These are phyloP conservation scores for Kwoniella botswanensis DNA, from an alignment of 768 basidiomycete species.

Conservation along the genomic window DNA sequence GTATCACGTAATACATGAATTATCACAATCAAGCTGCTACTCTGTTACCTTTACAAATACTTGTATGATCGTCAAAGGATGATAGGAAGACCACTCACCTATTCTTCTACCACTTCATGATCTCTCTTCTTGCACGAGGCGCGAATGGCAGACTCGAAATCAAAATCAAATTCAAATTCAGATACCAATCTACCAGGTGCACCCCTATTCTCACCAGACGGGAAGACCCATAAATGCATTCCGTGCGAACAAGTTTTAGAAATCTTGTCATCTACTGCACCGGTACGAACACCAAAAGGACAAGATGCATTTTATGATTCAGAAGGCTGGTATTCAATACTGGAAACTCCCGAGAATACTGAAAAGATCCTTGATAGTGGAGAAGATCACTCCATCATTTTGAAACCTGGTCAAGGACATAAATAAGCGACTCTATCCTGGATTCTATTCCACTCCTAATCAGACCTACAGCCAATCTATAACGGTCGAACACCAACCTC, in stretches of 20 bases:
- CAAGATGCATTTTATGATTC: background rate
- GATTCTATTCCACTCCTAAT: background rate
- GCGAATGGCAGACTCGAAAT: background rate
- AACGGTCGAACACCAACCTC: too few species aligned
- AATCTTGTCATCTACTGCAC: background rate
- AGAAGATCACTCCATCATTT: background rate
- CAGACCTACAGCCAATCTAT: too few species aligned
- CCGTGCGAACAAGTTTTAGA: background rate
- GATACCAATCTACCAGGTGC: background rate
- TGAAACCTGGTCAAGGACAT: background rate
- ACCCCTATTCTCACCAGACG: background rate
- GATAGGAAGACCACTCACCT: background rate
- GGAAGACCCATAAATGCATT: background rate
- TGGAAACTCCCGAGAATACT: background rate
- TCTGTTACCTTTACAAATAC: too few species aligned
- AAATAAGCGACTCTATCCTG: background rate
- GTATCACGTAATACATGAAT: too few species aligned
- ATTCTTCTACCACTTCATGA: background rate
- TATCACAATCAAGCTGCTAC: too few species aligned
- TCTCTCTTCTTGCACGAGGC: background rate
- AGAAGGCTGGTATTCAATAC: background rate
- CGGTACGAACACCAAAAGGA: background rate
- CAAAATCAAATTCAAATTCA: too few species aligned
- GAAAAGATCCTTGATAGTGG: background rate
- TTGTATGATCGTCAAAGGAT: background rate